Evolutionary conservation across 192 early-diverging fungal genomes (phyloP), one percentile per base, ranked within the genome.

Genomic region (Powellomyces hirtus): DNA sequence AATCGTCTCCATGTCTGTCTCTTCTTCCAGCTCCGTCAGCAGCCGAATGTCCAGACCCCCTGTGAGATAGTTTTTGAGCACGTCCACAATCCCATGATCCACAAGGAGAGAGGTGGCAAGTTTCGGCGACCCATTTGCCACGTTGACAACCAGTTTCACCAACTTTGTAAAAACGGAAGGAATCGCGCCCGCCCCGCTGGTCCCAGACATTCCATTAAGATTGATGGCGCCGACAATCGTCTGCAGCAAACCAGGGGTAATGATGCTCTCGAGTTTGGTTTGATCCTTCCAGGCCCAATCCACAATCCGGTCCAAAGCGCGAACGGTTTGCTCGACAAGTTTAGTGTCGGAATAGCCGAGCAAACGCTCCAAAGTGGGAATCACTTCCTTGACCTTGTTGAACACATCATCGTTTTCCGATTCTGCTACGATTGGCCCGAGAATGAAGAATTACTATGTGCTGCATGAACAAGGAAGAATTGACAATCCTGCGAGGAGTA

Each of bases 291-390:
- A 81, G 56, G 80, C 83, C 62, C 89, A 90, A 18, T 84, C 79
- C 1, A 87, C 78, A 37, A 96, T 79, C 29, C 87, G 68, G 22
- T 84, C 79, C 64, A 93, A 75, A 22, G 84, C 82, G 0, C 77
- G 59, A 18, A 92, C 90, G 3, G 86, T 71, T 35, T 89, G 74
- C 51, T 94, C 88, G 4, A 89, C 89, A 0, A 93, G 77, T 58
- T 85, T 91, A 61, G 84, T 78, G 59, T 97, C 95, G 1, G 79
- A 68, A 66, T 91, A 88, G 4, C 70, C 71, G 36, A 96, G 71
- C 22, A 90, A 77, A 26, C 84, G 83, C 74, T 88, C 88, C 1
- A 97, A 65, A 13, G 81, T 89, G 11, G 89, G 90, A 5, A 94
- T 64, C 16, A 89, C 83, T 27, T 89, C 89, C 20, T 50, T 46